A percentile compares a stretch with the other conserved stretches of the same genome.
Conservation (phyloP, 176 grass and related monocot genomes). For the Triticum timopheevii region DNA sequence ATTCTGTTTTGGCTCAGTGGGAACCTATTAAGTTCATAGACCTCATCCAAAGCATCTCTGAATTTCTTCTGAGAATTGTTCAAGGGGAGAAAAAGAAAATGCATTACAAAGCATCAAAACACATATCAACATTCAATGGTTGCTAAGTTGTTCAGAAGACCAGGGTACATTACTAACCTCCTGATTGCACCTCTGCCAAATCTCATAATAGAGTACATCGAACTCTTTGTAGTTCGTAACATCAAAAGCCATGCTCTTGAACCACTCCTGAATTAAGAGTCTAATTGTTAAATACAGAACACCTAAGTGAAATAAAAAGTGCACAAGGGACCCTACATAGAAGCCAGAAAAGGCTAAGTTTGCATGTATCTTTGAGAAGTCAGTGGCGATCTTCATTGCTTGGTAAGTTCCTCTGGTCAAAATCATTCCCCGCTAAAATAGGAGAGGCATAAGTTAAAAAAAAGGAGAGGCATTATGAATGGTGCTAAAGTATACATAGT, state of each 20-base stretch:
- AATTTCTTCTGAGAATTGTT: too few relatives aligned
- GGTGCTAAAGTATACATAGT: not conserved
- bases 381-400: not conserved
- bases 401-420: not conserved
- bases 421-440: not conserved
- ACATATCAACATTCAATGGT: not conserved
- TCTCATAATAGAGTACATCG: not conserved
- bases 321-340: not conserved
- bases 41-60: too few relatives aligned
- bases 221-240: not conserved
- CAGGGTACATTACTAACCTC: slow-evolving; percentile 7
- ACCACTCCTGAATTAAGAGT: not conserved
- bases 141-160: not conserved
- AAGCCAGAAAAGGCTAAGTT: not conserved
- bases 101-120: too few relatives aligned
- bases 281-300: not conserved
- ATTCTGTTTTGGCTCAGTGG: too few relatives aligned
- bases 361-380: not conserved
- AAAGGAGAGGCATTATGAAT: not conserved
- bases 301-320: not conserved
- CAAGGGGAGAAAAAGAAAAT: too few relatives aligned
- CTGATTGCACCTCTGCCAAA: not conserved
- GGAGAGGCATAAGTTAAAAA: not conserved
- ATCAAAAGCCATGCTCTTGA: not conserved
- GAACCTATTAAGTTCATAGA: too few relatives aligned